Base-by-base conservation (phyloP, 805 yeast genomes). In the Komagataella pastoris region DNA sequence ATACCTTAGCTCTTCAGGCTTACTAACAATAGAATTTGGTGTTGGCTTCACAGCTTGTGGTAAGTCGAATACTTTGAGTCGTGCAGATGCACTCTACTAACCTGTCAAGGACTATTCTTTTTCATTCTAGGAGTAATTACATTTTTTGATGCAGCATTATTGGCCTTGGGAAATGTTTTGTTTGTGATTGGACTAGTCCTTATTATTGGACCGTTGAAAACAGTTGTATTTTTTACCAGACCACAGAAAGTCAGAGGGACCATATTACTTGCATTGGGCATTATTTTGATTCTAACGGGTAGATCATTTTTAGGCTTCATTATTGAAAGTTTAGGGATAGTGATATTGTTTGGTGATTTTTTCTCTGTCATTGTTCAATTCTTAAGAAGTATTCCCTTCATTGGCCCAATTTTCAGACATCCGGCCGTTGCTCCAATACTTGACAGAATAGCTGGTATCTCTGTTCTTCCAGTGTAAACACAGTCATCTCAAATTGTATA, bases 21-120 rank as follows among this genome's bases (percentile, higher is more conserved):
- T 24, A 53, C 51, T 23, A 40, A 46, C 52, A 51, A 17, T 24
- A 87, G 96, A 89, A 67, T 81, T 84, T 61, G 98, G 98, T 44
- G 97, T 88, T 17, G 96, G 88, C 2, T 84, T 89, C 73, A 87
- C 96, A 3, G 89, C 95, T 17, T 85, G 84, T 40, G 96, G 82
- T 67, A 63, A 49, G 65, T 58, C 48, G 17, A 8, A 17, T 17
- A 17, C 14, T 24, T 7, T 21, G 6, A 19, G 19, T 1, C 6
- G n/a, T 24, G 45, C 21, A 6, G 43, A 12, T 21, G 17, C 23
- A 44, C 14, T 21, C 23, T 50, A 44, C 48, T 44, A 51, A 51
- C 46, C 12, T 19, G 8, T 24, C 51, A 52, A 54, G 79, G 95
- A 7, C 77, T 83, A 49, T 61, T 85, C 23, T 83, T 88, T 62